Conservation (phyloP, 2,329 filamentous ascomycete species). For the Tympanopsis confertula region DNA sequence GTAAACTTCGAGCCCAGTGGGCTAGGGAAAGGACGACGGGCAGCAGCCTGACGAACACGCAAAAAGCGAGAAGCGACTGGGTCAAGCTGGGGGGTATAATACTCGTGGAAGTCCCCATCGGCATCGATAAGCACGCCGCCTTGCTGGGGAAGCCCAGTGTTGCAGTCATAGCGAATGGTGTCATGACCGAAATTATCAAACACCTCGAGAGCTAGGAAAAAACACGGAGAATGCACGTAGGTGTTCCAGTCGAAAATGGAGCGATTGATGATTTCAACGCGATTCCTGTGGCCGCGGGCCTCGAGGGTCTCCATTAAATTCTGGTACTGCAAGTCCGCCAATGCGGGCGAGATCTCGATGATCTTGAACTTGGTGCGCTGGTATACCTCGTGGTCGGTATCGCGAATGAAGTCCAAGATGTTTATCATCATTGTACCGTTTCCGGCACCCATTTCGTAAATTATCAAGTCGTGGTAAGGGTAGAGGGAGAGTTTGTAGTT, state of each 20-base stretch:
- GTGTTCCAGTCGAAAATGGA: conserved; percentile 90
- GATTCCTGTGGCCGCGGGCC: conserved; percentile 64
- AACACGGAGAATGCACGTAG: conserved; percentile 84
- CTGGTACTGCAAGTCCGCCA: conserved; percentile 64
- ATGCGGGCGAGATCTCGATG: conserved; percentile 80
- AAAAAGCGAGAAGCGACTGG: conserved; percentile 74
- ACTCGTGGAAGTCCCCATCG: conserved; percentile 86
- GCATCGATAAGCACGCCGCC: conserved; percentile 77
- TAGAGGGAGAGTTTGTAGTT: conserved; percentile 93
- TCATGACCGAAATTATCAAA: conserved; percentile 99
- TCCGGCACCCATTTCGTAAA: conserved; percentile 97
- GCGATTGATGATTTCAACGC: conserved; percentile 87
- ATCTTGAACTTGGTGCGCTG: conserved; percentile 86
- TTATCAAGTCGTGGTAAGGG: conserved; percentile 90
- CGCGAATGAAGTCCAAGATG: conserved; percentile 89
- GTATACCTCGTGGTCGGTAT: conserved; percentile 82
- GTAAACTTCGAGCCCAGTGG: conserved; percentile 41
- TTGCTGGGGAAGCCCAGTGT: conserved; percentile 73
- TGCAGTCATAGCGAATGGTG: conserved; percentile 76
- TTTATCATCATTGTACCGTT: conserved; percentile 98
- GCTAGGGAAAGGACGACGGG: conserved; percentile 48
- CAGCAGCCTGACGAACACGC: conserved; percentile 70
- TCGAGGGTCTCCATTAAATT: conserved; percentile 57
- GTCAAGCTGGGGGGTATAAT: conserved; percentile 73
- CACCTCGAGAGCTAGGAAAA: conserved; percentile 94